phyloP scores from a whole-genome alignment of 257 asterid species.

The Petunia axillaris region DNA sequence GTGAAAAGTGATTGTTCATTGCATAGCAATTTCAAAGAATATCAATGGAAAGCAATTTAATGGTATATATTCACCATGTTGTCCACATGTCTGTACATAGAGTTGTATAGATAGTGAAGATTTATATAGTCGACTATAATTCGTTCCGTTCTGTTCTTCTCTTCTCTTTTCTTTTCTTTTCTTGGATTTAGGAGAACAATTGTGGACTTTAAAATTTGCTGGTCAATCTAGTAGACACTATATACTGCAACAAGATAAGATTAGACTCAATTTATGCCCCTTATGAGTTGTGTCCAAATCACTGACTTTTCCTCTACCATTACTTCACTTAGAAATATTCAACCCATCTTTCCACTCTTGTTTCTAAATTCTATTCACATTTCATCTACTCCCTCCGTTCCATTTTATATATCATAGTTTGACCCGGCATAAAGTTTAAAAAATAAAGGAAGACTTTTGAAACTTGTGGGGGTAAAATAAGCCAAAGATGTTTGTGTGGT shows the following conservation, averaged over 20 bases:
- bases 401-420: too few relatives aligned
- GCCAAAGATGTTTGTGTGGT: too few relatives aligned
- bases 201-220: neutral
- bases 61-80: neutral
- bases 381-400: too few relatives aligned
- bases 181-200: neutral
- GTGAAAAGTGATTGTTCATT: neutral
- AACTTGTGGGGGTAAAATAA: too few relatives aligned
- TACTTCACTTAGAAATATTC: neutral
- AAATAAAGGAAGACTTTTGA: too few relatives aligned
- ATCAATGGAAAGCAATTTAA: neutral
- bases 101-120: too few relatives aligned
- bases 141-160: too few relatives aligned
- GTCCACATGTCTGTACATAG: neutral
- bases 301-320: neutral
- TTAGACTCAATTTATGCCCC: neutral
- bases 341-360: neutral
- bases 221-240: neutral
- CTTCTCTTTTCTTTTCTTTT: too few relatives aligned
- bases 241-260: neutral
- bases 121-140: too few relatives aligned
- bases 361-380: neutral
- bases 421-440: too few relatives aligned
- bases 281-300: neutral
- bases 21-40: neutral